Percentiles rank a stretch among this genome's conserved stretches.
phyloP scores from a whole-genome alignment of 306 rosid genomes.

The Carpinus viminea region DNA sequence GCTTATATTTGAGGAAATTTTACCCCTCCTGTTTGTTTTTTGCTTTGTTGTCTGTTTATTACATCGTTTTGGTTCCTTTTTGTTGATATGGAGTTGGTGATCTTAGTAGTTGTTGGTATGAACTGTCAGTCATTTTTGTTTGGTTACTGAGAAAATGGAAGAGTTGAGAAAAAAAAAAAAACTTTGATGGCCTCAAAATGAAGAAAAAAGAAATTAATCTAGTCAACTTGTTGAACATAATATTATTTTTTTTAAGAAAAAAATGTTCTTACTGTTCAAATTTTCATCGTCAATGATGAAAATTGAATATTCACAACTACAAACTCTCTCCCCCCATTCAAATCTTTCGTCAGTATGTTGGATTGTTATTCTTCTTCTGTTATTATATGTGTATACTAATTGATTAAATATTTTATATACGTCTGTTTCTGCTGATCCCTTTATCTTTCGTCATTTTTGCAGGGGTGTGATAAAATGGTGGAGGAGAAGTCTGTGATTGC shows the following conservation, averaged over 20 bases:
- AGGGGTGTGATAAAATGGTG: slow-evolving; percentile 59
- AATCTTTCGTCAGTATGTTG: background rate
- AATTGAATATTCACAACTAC: background rate
- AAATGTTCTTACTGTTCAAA: background rate
- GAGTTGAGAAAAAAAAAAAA: background rate
- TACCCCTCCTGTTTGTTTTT: background rate
- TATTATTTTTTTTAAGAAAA: too few species aligned
- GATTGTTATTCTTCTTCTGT: background rate
- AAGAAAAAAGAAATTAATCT: background rate
- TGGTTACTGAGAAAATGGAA: slow-evolving; percentile 14
- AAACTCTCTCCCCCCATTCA: background rate
- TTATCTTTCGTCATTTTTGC: slow-evolving; percentile 25
- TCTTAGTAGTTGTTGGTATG: background rate
- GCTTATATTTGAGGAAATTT: background rate
- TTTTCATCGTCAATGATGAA: background rate
- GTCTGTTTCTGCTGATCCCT: background rate
- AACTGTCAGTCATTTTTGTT: background rate
- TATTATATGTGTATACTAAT: background rate
- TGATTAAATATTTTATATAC: slow-evolving; percentile 7
- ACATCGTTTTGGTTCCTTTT: background rate
- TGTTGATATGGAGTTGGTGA: background rate
- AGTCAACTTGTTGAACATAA: too few species aligned
- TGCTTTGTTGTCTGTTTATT: background rate
- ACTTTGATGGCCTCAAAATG: background rate
- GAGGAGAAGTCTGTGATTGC: slow-evolving; percentile 71